Evolutionary conservation across 257 asterid genomes (phyloP), one percentile per base, ranked within the genome.

Genomic region (Jacaranda mimosifolia): DNA sequence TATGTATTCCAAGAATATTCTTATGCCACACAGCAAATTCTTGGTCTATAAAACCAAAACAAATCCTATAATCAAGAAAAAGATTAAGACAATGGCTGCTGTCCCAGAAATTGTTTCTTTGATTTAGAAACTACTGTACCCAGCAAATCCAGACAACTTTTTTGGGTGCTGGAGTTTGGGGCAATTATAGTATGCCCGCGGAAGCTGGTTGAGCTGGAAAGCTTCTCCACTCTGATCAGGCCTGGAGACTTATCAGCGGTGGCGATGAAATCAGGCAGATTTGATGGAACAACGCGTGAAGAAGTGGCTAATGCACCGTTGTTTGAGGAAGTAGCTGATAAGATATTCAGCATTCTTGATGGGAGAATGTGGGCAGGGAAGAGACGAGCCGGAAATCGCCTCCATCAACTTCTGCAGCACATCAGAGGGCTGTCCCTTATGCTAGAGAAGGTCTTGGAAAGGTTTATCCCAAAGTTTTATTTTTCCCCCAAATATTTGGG

Each of bases 81-180:
- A 26, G 32, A 26, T 26, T 40, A 40, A 40, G 45, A 40, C 45
- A 40, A 76, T 53, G 42, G 58, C 74, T 45, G 66, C 85, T 39
- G 5, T 4, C 42, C 43, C 91, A 12, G 89, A 96, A 82, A 89
- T 96, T n/a, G 99, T 87, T 96, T 96, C 84, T 96, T 96, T 19
- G 99, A 96, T 49, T 68, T 96, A 46, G 99, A 96, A 81, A 96
- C 99, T 0, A 96, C 88, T 0, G 97, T 96, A 5, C 99, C 99
- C 0, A 81, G 65, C 9, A 86, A 74, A 79, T 12, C 82, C 0
- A 97, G 98, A 19, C 94, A 89, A 52, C 87, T 81, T 21, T 91
- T 93, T 63, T 51, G 87, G 84, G 88, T 96, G 2, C 80, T 93
- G 9, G 99, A 95, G 66, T 95, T 95, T 36, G 99, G 99, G 1